These are phyloP conservation scores for Pyrenochaeta sp. DNA, from an alignment of 2,329 filamentous ascomycete species.

Conservation along the genomic window DNA sequence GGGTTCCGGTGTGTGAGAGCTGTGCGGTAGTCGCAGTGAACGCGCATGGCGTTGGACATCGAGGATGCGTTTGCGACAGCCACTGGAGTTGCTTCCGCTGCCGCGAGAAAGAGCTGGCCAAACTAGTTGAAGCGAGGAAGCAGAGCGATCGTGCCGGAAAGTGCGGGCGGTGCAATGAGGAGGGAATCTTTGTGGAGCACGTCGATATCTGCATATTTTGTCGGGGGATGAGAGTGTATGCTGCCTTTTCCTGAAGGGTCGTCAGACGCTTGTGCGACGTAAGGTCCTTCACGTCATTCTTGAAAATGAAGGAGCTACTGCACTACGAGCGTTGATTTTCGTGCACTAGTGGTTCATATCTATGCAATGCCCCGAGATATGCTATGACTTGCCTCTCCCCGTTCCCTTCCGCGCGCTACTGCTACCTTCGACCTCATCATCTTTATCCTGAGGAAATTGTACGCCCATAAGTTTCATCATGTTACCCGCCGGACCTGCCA, in stretches of 20 bases:
- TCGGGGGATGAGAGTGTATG: neutral
- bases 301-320: too few species aligned
- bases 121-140: slow-evolving; percentile 5
- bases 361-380: too few species aligned
- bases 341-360: too few species aligned
- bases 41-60: neutral
- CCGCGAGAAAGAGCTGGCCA: slow-evolving; percentile 3
- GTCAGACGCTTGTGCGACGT: too few species aligned
- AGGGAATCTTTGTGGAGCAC: neutral
- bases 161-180: slow-evolving; percentile 4
- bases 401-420: neutral
- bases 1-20: slow-evolving; percentile 8
- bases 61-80: slow-evolving; percentile 9
- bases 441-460: slow-evolving; percentile 80
- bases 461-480: slow-evolving; percentile 87
- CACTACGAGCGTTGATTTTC: too few species aligned
- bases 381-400: neutral
- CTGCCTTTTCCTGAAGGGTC: neutral
- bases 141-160: neutral
- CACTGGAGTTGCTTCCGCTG: slow-evolving; percentile 15
- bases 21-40: slow-evolving; percentile 2
- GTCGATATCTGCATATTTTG: neutral
- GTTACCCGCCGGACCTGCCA: slow-evolving; percentile 86
- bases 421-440: slow-evolving; percentile 50
- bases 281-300: too few species aligned